Percentiles rank a stretch among this genome's conserved stretches.
Conservation (phyloP, 179 eudicot species). For the Pouteria campechiana region DNA sequence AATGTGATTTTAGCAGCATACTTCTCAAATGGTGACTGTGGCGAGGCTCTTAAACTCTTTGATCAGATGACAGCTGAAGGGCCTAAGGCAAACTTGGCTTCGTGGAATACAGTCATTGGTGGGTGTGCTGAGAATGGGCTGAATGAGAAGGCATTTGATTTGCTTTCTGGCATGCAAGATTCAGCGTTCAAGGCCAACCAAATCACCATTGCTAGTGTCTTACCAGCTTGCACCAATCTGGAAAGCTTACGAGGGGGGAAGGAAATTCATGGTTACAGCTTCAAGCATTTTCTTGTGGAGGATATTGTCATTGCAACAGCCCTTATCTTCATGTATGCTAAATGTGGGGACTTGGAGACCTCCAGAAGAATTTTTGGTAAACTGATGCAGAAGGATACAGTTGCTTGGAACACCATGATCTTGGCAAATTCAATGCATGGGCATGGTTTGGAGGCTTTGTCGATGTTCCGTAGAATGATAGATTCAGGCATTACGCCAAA, state of each 20-base stretch:
- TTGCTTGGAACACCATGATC: conserved; percentile 77
- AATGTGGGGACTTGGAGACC: conserved; percentile 58
- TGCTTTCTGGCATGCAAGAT: conserved; percentile 47
- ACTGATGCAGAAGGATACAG: conserved; percentile 46
- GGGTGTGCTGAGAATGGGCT: conserved; percentile 58
- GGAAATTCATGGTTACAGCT: conserved; percentile 54
- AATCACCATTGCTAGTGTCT: conserved; percentile 50
- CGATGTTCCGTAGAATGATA: conserved; percentile 43
- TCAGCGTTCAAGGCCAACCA: conserved; percentile 50
- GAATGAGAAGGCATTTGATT: conserved; percentile 39
- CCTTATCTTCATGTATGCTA: conserved; percentile 60
- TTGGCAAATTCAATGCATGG: conserved; percentile 71
- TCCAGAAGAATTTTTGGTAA: conserved; percentile 32
- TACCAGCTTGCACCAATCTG: conserved; percentile 53
- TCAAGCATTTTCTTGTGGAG: conserved; percentile 31
- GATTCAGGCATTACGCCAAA: conserved; percentile 45
- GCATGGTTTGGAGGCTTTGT: conserved; percentile 45
- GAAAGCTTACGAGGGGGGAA: conserved; percentile 62
- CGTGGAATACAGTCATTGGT: conserved; percentile 73
- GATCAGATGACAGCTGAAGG: conserved; percentile 28
- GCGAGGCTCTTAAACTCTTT: conserved; percentile 35
- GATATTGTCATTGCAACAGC: conserved; percentile 54
- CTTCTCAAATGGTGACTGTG: conserved; percentile 48
- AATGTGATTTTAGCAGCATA: conserved; percentile 59
- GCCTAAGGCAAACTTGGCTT: conserved; percentile 30